Conservation (phyloP, 768 basidiomycete genomes). For the Naematelia encephala region DNA sequence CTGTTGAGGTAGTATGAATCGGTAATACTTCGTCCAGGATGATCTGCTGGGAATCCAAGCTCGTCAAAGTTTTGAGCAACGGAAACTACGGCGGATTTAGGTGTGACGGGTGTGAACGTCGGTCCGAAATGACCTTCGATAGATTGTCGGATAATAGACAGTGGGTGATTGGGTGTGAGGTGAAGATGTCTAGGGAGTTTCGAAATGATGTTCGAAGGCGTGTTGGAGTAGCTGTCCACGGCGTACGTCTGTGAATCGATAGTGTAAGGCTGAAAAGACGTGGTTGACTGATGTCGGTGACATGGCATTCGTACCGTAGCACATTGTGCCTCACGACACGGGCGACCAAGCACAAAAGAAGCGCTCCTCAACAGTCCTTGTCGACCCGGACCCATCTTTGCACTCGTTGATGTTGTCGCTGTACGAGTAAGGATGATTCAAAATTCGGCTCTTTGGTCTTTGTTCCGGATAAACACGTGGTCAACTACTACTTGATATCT, state of each 20-base stretch:
- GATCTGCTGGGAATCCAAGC: conserved; percentile 86
- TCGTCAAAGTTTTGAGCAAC: conserved; percentile 91
- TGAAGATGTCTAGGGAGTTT: conserved; percentile 77
- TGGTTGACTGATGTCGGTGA: not conserved
- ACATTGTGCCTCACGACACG: not conserved
- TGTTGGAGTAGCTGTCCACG: conserved; percentile 76
- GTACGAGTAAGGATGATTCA: no score
- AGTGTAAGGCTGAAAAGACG: not conserved
- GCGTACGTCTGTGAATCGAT: conserved; percentile 54
- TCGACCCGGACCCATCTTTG: not conserved
- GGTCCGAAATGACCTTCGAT: conserved; percentile 80
- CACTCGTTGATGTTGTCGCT: not conserved
- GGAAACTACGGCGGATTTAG: conserved; percentile 82
- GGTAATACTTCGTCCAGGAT: conserved; percentile 82
- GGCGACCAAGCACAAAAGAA: not conserved
- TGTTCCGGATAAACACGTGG: not conserved
- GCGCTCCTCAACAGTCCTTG: not conserved
- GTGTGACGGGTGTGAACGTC: conserved; percentile 64
- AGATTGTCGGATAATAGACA: conserved; percentile 75
- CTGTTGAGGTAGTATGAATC: conserved; percentile 96
- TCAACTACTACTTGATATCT: no score
- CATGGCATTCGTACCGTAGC: not conserved
- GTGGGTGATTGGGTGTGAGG: conserved; percentile 71
- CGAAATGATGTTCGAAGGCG: conserved; percentile 76
- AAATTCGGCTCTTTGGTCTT: not conserved